Evolutionary conservation across 108 stramenopile species (phyloP).

Genomic region (Pseudonitzschia pungens): DNA sequence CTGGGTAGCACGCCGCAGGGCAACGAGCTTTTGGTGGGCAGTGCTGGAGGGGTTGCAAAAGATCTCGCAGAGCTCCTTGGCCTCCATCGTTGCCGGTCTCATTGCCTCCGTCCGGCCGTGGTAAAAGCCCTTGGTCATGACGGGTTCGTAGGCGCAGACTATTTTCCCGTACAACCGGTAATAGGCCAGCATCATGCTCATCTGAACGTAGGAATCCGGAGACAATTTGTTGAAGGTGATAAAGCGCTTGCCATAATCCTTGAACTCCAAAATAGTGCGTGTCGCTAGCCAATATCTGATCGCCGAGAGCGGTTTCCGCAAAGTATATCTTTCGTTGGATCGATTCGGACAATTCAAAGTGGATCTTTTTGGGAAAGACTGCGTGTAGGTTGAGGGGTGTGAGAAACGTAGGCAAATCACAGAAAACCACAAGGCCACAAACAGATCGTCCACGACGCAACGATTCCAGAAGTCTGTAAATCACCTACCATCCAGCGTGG

Average conservation of each 20-base stretch:
- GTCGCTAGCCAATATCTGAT: conserved; percentile 75
- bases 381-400: not conserved
- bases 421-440: no score
- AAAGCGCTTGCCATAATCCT: conserved; percentile 69
- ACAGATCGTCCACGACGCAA: no score
- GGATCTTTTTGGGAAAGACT: conserved; percentile 71
- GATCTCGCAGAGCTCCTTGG: conserved; percentile 55
- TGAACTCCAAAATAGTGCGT: conserved; percentile 76
- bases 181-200: conserved; percentile 82
- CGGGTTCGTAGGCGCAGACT: conserved; percentile 81
- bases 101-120: conserved; percentile 89
- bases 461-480: no score
- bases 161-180: conserved; percentile 76
- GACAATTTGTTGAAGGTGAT: conserved; percentile 74
- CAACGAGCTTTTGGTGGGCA: conserved; percentile 53
- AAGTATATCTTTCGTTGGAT: conserved; percentile 66
- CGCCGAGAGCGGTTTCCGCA: conserved; percentile 78
- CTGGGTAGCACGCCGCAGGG: conserved; percentile 56
- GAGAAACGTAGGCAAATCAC: no score
- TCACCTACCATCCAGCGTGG: conserved; percentile 37
- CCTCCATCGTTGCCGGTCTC: conserved; percentile 71
- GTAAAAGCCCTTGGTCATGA: conserved; percentile 78
- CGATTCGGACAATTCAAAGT: conserved; percentile 62
- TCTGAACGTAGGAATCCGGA: conserved; percentile 86
- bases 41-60: conserved; percentile 19